Conservation (phyloP, 2,329 filamentous ascomycete species). For the Aspergillus ustus region DNA sequence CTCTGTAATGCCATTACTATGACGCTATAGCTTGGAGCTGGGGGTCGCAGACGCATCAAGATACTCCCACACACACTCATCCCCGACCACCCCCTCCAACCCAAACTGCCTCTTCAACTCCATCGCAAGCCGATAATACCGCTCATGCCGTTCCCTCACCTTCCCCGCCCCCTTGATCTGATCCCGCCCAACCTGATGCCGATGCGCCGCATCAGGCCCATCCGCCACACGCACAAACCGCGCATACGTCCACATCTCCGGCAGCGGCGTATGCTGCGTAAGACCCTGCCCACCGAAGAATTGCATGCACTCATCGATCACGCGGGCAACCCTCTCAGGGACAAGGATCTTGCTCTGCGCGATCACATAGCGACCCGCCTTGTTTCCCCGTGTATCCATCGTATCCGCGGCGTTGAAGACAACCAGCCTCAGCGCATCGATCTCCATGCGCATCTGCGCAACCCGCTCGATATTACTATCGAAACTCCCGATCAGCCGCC, state of each 20-base stretch:
- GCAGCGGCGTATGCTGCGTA: slow-evolving; percentile 15
- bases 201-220: slow-evolving; percentile 15
- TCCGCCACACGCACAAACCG: slow-evolving; percentile 13
- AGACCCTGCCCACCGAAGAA: slow-evolving; percentile 12
- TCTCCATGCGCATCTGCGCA: slow-evolving; percentile 14
- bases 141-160: slow-evolving; percentile 7
- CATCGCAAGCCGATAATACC: slow-evolving; percentile 12
- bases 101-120: slow-evolving; percentile 14
- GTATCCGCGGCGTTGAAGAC: slow-evolving; percentile 87
- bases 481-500: slow-evolving; percentile 8
- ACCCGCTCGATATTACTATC: slow-evolving; percentile 16
- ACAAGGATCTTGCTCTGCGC: slow-evolving; percentile 18
- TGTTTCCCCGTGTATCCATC: slow-evolving; percentile 74
- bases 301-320: slow-evolving; percentile 17
- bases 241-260: slow-evolving; percentile 16
- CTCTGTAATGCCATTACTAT: too few species aligned
- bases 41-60: not conserved
- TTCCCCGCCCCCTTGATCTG: slow-evolving; percentile 1
- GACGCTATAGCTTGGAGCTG: too few species aligned
- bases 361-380: slow-evolving; percentile 9
- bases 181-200: slow-evolving; percentile 6
- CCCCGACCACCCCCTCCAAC: slow-evolving; percentile 10
- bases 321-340: not conserved
- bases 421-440: slow-evolving; percentile 69
- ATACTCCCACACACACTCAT: slow-evolving; percentile 16